Evolutionary conservation across 1,139 yeast species (phyloP), one percentile per base, ranked within the genome.

Genomic region (Candida sp.): DNA sequence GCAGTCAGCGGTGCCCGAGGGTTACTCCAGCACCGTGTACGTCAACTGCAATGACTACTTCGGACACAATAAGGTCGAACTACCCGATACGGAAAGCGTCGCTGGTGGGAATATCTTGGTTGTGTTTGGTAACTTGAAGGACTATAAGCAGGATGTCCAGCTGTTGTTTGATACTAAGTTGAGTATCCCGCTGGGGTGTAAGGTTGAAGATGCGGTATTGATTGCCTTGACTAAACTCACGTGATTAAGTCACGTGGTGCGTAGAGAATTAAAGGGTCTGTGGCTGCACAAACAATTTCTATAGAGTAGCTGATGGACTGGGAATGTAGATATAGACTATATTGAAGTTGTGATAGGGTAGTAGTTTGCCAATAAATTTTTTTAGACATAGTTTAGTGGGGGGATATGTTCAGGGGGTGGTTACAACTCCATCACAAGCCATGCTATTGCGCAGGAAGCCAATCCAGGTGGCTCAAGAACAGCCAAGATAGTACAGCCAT

Each of bases 161-260:
- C 85, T 84, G 55, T 77, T 91, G 72, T 88, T 91, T 65, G 96
- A 90, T 64, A 86, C 87, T 5, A 75, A 77, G 48, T 56, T 88
- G 37, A 65, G 64, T 7, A 75, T 88, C 12, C 86, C 89, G 1
- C 64, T 72, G 0, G 84, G 88, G 1, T 75, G 82, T 1, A 78
- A 89, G 50, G 75, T 86, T 2, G 96, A 90, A 61, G 97, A 90
- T 65, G 88, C 86, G 1, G 76, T 84, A 2, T 63, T 86, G 68
- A 81, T 88, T 7, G 81, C 90, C 0, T 72, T 90, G 49, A 72
- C 92, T 2, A 81, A 76, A 46, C 51, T 65, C 30, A 28, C 32
- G 47, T 23, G 32, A 28, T 44, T 17, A 38, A n/a, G 17, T 25
- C 42, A 38, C 31, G 42, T 38, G 42, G 7, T 3, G 17, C 17